phyloP scores from a whole-genome alignment of 2,329 filamentous ascomycete species.

The Apiospora marii region DNA sequence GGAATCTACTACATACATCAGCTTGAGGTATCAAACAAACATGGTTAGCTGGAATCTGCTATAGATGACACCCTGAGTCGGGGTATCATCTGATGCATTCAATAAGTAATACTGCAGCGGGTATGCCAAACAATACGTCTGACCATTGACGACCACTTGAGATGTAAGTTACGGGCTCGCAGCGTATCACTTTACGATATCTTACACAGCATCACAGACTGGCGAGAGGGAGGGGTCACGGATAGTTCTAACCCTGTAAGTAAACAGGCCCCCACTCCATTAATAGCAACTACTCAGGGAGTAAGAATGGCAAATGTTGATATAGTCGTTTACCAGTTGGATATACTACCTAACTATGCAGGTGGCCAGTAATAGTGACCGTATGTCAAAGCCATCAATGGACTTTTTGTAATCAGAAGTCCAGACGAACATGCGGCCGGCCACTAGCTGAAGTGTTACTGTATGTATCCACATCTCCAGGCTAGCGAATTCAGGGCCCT shows the following conservation, averaged over 20 bases:
- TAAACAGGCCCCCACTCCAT: neutral
- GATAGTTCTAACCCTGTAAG: neutral
- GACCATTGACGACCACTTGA: neutral
- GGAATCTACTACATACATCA: neutral
- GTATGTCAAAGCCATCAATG: neutral
- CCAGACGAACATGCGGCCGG: slow-evolving; percentile 8
- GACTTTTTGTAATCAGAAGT: neutral
- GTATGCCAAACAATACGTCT: neutral
- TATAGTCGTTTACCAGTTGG: neutral
- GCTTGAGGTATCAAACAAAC: neutral
- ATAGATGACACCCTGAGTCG: neutral
- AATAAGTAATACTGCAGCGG: neutral
- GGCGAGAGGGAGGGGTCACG: neutral
- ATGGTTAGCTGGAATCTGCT: neutral
- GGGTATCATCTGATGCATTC: neutral
- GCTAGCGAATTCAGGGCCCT: neutral
- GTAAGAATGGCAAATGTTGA: neutral
- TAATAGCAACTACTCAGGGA: neutral
- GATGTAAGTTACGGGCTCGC: neutral
- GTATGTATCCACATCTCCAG: neutral
- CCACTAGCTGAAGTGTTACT: neutral
- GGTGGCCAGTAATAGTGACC: neutral
- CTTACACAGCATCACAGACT: neutral
- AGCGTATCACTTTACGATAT: slow-evolving; percentile 8
- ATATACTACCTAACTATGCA: neutral